Evolutionary conservation across 495 filamentous ascomycete genomes (phyloP), one percentile per base, ranked within the genome.

Genomic region (Penicillium parvum): DNA sequence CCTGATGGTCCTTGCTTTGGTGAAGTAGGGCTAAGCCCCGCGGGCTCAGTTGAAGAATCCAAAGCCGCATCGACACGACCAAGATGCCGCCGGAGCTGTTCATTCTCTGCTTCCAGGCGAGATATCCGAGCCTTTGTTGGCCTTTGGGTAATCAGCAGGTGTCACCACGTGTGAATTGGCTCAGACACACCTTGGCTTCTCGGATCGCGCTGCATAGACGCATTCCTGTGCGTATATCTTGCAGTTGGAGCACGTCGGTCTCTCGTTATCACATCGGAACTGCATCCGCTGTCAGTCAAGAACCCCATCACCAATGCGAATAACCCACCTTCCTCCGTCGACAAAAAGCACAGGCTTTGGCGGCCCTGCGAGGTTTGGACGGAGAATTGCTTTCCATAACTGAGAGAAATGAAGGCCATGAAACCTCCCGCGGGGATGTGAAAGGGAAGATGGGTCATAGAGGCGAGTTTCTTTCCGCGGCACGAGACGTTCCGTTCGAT

Each of bases 311-410:
- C n/a, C n/a, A n/a, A n/a, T n/a, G n/a, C n/a, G n/a, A 32, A 10
- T 12, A 9, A 41, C 50, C 44, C 18, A 53, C 60, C 54, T 64
- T 64, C 34, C 60, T 52, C 12, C 49, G 52, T 6, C 55, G 50
- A 30, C 60, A 64, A 30, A 64, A 64, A 5, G 42, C 39, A 32
- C 60, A 64, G 0, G 60, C 60, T 27, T 54, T 49, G 4, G 43
- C 37, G 5, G 58, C 58, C 17, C 58, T 46, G 7, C 58, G 50
- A 1, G 33, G 25, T 19, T 26, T 50, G 6, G 40, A 42, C 19
- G 50, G 34, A 32, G 23, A 9, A 3, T 9, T 22, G 12, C 21
- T 23, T 18, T 30, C 49, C 52, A 52, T 56, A 29, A 25, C 15
- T 12, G 16, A 14, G 8, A 30, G n/a, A 10, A 25, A 22, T 20